These are phyloP conservation scores for Celoporthe dispersa DNA, from an alignment of 2,329 filamentous ascomycete species.

Conservation along the genomic window DNA sequence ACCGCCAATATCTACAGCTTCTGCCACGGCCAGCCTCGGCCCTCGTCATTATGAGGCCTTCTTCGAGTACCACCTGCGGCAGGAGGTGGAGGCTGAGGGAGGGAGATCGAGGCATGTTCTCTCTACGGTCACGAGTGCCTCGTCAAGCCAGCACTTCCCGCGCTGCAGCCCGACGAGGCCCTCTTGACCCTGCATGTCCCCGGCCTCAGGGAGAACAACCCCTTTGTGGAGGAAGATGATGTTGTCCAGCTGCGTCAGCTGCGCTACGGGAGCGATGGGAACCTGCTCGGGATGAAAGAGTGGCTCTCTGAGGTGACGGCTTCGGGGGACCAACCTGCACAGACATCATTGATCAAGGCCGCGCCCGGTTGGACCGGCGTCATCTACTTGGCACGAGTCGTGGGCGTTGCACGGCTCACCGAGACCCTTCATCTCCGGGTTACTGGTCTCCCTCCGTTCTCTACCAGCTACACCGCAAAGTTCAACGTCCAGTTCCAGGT, in stretches of 20 bases:
- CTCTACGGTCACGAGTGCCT: constrained; percentile 31
- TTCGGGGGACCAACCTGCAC: background rate
- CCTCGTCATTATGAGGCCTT: constrained; percentile 29
- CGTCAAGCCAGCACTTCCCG: constrained; percentile 8
- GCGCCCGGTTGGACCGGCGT: constrained; percentile 30
- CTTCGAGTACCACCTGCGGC: constrained; percentile 29
- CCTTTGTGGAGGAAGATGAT: constrained; percentile 34
- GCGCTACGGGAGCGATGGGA: constrained; percentile 13
- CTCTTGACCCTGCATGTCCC: constrained; percentile 29
- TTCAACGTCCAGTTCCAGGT: constrained; percentile 34
- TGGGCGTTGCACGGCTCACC: constrained; percentile 30
- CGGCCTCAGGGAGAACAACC: constrained; percentile 33
- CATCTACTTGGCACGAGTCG: constrained; percentile 32
- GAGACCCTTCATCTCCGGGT: constrained; percentile 31
- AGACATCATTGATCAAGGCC: background rate
- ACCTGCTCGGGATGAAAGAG: constrained; percentile 17
- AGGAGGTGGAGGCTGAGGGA: constrained; percentile 28
- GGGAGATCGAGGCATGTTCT: constrained; percentile 30
- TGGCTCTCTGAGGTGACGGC: constrained; percentile 16
- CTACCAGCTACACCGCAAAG: constrained; percentile 14
- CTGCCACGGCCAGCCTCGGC: constrained; percentile 1
- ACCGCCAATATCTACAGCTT: background rate
- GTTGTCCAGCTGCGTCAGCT: constrained; percentile 33
- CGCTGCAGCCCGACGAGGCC: constrained; percentile 18
- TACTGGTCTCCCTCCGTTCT: constrained; percentile 22